Base-by-base conservation (phyloP, 116 monocot species). In the Iris pallida region DNA sequence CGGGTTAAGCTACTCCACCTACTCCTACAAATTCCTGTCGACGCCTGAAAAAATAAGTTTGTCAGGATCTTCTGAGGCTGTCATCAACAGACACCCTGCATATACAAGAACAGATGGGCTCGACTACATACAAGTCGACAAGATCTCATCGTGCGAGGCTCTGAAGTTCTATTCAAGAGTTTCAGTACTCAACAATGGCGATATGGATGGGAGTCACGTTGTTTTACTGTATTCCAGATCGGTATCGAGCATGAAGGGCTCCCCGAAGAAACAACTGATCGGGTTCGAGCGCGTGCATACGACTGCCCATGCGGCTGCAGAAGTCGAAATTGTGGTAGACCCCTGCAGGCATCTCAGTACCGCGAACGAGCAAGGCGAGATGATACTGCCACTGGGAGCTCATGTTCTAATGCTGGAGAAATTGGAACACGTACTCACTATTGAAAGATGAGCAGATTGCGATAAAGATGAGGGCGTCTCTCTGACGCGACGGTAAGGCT, bases 1-100 rank as follows among this genome's bases (percentile, higher is more conserved):
- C 52, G 97, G 97, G 6, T 68, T 97, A 53, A 92, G 97, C 77
- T 97, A 90, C 69, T 79, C 92, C 2, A 76, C 16, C 18, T 87
- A 81, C 51, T 65, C 83, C 30, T 75, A 80, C 17, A 71, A 60
- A 3, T 79, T 92, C 73, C 12, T 76, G 30, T 83, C 85, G 4
- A 87, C 72, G 7, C 89, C 92, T 64, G 71, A 61, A 16, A 77
- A 18, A 54, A 68, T 92, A 20, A 69, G 54, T 5, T 41, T 91
- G 64, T 51, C 61, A 18, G 12, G 30, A 40, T 74, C 80, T 48
- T 75, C 68, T 16, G 45, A 59, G 43, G 6, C 7, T 11, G 20
- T 58, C 8, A 77, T 77, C 16, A 70, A 52, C 5, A 77, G 40
- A 42, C 45, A 44, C 20, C 66, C 62, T 41, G 17, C 58, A 41